Conservation (phyloP, 2,329 filamentous ascomycete genomes). For the Zymoseptoria crescenta region DNA sequence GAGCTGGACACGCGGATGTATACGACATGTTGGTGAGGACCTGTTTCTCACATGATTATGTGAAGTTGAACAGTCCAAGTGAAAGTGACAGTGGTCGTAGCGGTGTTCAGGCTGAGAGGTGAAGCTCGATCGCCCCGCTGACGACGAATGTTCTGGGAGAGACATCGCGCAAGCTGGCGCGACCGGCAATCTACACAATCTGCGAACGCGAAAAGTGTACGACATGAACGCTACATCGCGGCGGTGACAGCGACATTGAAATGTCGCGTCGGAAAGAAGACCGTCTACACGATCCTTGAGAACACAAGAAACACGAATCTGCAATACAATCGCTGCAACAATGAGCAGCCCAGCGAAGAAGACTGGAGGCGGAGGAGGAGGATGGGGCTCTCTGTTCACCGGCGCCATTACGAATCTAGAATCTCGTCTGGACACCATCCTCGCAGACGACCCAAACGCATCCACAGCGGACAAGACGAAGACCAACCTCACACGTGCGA, state of each 20-base stretch:
- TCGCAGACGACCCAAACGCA: conserved; percentile 66
- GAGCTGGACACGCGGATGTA: conserved; percentile 8
- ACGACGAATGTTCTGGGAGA: neutral
- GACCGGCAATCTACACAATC: neutral
- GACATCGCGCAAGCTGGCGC: neutral
- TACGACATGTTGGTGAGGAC: conserved; percentile 15
- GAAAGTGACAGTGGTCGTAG: neutral
- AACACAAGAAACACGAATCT: neutral
- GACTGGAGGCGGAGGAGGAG: conserved; percentile 10
- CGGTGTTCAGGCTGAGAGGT: neutral
- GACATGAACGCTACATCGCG: conserved; percentile 11
- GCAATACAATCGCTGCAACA: neutral
- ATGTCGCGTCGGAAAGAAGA: conserved; percentile 21
- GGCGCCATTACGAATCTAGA: conserved; percentile 92
- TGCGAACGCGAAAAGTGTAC: conserved; percentile 2
- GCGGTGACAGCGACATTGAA: conserved; percentile 9
- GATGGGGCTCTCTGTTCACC: conserved; percentile 58
- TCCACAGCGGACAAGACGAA: conserved; percentile 31
- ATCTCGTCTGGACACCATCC: conserved; percentile 82
- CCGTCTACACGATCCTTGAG: neutral
- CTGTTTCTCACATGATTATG: neutral
- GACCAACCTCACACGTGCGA: conserved; percentile 12
- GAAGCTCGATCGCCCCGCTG: neutral
- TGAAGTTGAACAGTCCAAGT: neutral
- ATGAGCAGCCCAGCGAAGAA: conserved; percentile 18